Evolutionary conservation across 306 rosid species (phyloP), one percentile per base, ranked within the genome.

Genomic region (Medicago lupulina): DNA sequence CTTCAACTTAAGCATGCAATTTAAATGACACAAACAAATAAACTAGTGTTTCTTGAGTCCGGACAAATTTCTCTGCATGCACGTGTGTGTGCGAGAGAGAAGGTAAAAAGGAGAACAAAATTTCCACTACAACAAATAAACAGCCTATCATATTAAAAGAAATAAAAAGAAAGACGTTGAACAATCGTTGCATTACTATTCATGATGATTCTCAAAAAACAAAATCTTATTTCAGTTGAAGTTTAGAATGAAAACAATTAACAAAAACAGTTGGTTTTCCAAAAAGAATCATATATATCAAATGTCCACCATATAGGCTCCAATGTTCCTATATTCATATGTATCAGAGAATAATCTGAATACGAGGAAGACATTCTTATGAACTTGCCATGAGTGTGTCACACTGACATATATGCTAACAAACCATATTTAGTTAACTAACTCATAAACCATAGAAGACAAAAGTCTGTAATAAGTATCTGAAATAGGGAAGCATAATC

Each of bases 391-490:
- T 65, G 61, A 64, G 39, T 57, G 65, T 53, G 67, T 50, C 63
- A 58, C n/a, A 25, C 53, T 50, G 55, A 58, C n/a, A 25, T 61
- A 71, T 34, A 54, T 1, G 28, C 43, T 71, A 21, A 36, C 85
- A 53, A 70, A 63, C 71, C 28, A 67, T 25, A 31, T 43, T 61
- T 14, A 21, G 57, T 74, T 50, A 53, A 67, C 44, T 19, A 64
- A 65, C 76, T 31, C 47, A 64, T 23, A 63, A 74, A 79, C 80
- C 74, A 69, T 18, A 59, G 64, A 68, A 43, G 14, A 82, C 64
- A 67, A 25, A 39, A n/a, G 44, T 77, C n/a, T 4, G 31, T 31
- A 7, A 18, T 50, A 67, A 58, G 79, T 9, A 67, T 76, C 21
- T 58, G 58, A 65, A 71, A 72, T n/a, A 34, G 34, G 9, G 53